Percentiles rank a stretch among this genome's conserved stretches.
phyloP scores from a whole-genome alignment of 2,329 filamentous ascomycete genomes.

The Epichloe elymi region DNA sequence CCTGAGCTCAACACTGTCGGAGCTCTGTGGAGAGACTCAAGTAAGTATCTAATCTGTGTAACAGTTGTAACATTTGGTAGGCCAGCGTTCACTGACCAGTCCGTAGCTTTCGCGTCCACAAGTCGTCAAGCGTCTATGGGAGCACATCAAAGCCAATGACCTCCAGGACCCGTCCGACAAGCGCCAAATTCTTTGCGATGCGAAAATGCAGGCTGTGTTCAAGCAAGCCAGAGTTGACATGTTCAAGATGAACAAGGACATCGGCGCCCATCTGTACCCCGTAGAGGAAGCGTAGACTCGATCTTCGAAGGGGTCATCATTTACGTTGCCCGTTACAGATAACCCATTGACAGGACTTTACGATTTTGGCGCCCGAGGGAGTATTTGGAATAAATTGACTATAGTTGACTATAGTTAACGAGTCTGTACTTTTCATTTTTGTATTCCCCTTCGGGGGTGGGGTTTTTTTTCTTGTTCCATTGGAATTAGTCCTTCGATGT shows the following conservation, averaged over 20 bases:
- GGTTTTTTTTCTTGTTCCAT: neutral
- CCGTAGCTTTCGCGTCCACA: constrained; percentile 80
- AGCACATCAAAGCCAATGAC: constrained; percentile 77
- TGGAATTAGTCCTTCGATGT: no score
- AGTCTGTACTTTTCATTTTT: neutral
- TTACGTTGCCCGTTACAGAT: neutral
- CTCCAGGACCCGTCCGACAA: constrained; percentile 87
- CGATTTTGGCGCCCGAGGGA: constrained; percentile 7
- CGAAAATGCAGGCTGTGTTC: constrained; percentile 82
- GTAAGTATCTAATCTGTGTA: constrained; percentile 26
- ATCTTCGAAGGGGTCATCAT: neutral
- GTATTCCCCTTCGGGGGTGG: neutral
- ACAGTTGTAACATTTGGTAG: neutral
- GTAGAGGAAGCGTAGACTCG: constrained; percentile 50
- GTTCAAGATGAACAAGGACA: constrained; percentile 98
- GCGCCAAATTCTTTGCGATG: constrained; percentile 86
- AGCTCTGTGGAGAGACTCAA: constrained; percentile 55
- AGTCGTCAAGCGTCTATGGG: constrained; percentile 93
- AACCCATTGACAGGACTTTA: neutral
- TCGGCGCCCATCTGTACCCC: constrained; percentile 79
- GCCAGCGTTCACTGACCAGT: neutral
- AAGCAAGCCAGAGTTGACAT: constrained; percentile 86
- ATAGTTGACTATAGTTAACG: neutral
- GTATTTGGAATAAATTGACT: neutral
- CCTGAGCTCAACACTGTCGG: constrained; percentile 56